A percentile compares a stretch with the other conserved stretches of the same genome.
phyloP scores from a whole-genome alignment of 1,284 basidiomycete species.

The Ceratorhiza oryzae-sativae region DNA sequence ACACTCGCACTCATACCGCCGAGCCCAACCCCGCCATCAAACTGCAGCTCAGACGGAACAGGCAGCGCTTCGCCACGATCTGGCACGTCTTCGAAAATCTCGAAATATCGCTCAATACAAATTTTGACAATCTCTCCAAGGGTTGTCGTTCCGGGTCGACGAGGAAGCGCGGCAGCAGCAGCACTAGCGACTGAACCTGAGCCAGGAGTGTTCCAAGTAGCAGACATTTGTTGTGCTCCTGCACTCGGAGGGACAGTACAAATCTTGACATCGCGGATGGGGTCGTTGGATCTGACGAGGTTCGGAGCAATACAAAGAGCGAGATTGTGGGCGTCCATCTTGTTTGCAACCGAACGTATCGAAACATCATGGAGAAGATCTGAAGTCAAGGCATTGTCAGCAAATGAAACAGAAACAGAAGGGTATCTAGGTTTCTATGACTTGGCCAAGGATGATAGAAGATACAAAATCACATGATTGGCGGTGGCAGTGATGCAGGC shows the following conservation, averaged over 20 bases:
- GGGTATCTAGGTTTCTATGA: background rate
- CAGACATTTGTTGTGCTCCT: conserved; percentile 52
- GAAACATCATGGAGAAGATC: conserved; percentile 82
- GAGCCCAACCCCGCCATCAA: conserved; percentile 26
- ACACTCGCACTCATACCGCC: conserved; percentile 21
- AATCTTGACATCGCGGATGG: conserved; percentile 74
- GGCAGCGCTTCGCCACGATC: conserved; percentile 69
- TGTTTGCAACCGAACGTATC: conserved; percentile 65
- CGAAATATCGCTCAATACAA: conserved; percentile 83
- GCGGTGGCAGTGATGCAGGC: background rate
- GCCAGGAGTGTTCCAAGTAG: conserved; percentile 33
- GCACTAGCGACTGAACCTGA: background rate
- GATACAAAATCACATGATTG: background rate
- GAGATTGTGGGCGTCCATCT: conserved; percentile 85
- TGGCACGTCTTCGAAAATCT: conserved; percentile 78
- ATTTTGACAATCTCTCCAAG: conserved; percentile 74
- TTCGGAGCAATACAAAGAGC: conserved; percentile 81
- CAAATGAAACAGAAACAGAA: background rate
- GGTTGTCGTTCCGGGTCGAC: conserved; percentile 61
- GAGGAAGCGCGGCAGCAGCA: conserved; percentile 40
- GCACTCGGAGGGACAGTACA: conserved; percentile 59
- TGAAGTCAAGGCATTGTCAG: conserved; percentile 47
- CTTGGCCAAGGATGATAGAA: conserved; percentile 1
- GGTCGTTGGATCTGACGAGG: conserved; percentile 71
- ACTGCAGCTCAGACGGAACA: conserved; percentile 28